Conservation (phyloP, 495 filamentous ascomycete species). For the Penicillium cosmopolitanum region DNA sequence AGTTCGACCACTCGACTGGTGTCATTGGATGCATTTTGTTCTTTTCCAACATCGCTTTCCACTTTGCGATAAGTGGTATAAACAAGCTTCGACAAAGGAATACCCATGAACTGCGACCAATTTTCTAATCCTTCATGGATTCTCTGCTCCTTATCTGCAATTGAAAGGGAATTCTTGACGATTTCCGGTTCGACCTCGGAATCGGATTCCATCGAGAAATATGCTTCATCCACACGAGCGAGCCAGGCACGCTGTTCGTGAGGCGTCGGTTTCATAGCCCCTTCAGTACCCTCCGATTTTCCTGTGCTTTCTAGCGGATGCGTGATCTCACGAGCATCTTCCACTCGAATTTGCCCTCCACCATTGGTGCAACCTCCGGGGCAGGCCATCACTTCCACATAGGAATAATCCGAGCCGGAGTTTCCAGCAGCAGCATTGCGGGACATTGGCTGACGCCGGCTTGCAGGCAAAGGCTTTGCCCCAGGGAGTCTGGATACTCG, state of each 20-base stretch:
- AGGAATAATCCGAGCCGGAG: slow-evolving; percentile 68
- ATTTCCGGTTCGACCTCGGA: slow-evolving; percentile 35
- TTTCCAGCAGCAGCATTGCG: slow-evolving; percentile 37
- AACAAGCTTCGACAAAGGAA: slow-evolving; percentile 71
- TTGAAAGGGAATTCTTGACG: slow-evolving; percentile 17
- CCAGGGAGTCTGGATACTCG: slow-evolving; percentile 76
- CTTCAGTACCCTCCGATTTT: slow-evolving; percentile 21
- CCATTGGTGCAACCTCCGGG: slow-evolving; percentile 98
- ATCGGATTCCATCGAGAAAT: slow-evolving; percentile 78
- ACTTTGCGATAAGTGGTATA: slow-evolving; percentile 90
- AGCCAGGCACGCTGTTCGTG: slow-evolving; percentile 87
- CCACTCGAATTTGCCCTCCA: slow-evolving; percentile 89
- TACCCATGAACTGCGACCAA: slow-evolving; percentile 73
- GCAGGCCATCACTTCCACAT: slow-evolving; percentile 99
- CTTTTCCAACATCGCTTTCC: slow-evolving; percentile 91
- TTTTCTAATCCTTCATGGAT: slow-evolving; percentile 63
- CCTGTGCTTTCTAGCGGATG: slow-evolving; percentile 15
- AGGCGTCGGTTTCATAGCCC: slow-evolving; percentile 57
- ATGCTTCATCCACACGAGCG: slow-evolving; percentile 85
- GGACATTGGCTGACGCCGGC: slow-evolving; percentile 41
- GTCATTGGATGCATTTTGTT: slow-evolving; percentile 54
- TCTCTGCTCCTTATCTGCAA: slow-evolving; percentile 36
- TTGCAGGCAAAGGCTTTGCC: slow-evolving; percentile 52
- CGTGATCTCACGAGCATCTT: slow-evolving; percentile 59
- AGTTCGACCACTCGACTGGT: slow-evolving; percentile 86